Percentiles rank a stretch among this genome's conserved stretches.
phyloP scores from a whole-genome alignment of 108 stramenopile genomes.

The Cyclotella choctawhatcheeana region DNA sequence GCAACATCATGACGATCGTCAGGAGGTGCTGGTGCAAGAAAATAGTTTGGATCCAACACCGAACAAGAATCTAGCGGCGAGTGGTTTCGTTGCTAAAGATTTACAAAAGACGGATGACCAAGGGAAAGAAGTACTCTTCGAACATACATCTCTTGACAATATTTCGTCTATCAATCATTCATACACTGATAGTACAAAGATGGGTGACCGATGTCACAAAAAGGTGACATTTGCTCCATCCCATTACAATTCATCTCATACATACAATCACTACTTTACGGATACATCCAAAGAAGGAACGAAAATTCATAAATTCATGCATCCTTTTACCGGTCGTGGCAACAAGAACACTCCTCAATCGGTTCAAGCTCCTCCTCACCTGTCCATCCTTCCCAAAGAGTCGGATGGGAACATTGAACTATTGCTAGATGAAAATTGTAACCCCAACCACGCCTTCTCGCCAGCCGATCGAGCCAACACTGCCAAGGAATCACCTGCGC shows the following conservation, averaged over 20 bases:
- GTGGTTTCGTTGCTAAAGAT: background rate
- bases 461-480: background rate
- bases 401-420: constrained; percentile 12
- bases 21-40: too few species aligned
- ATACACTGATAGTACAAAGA: background rate
- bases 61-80: background rate
- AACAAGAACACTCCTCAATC: background rate
- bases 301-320: constrained; percentile 14
- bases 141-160: constrained; percentile 20
- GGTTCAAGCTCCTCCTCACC: background rate
- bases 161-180: background rate
- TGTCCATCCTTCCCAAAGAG: constrained; percentile 3
- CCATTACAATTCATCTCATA: constrained; percentile 10
- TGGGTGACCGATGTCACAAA: background rate
- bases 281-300: constrained; percentile 11
- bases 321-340: constrained; percentile 13
- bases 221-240: background rate
- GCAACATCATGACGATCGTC: background rate
- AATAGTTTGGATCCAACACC: constrained; percentile 24
- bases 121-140: background rate
- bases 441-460: background rate
- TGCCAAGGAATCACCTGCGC: background rate
- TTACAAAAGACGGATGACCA: background rate
- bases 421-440: constrained; percentile 1
- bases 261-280: background rate